phyloP scores from a whole-genome alignment of 768 basidiomycete species.

The Strobilomyces echinocephalus region DNA sequence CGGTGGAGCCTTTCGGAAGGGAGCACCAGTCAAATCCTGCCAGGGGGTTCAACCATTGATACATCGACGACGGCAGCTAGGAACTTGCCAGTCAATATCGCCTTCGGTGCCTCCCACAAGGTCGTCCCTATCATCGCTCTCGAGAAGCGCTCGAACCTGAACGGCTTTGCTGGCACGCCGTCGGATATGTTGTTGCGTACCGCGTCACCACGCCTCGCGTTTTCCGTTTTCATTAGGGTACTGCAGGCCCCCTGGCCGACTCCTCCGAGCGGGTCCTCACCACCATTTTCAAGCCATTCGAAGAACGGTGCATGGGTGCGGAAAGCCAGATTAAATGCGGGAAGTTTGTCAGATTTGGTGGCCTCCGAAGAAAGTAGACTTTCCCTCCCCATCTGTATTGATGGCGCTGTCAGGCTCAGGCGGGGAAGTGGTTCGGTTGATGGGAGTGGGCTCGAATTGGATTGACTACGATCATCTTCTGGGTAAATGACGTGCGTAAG shows the following conservation, averaged over 20 bases:
- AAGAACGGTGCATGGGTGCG: slow-evolving; percentile 52
- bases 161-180: slow-evolving; percentile 32
- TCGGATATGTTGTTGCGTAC: not conserved
- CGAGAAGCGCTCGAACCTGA: slow-evolving; percentile 64
- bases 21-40: slow-evolving; percentile 57
- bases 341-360: slow-evolving; percentile 13
- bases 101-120: slow-evolving; percentile 65
- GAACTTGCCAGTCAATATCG: slow-evolving; percentile 47
- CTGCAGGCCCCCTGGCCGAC: slow-evolving; percentile 19
- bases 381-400: not conserved
- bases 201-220: not conserved
- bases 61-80: not conserved
- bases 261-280: slow-evolving; percentile 27
- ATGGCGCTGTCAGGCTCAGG: not conserved
- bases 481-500: slow-evolving; percentile 19
- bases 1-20: slow-evolving; percentile 44
- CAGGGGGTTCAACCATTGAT: not conserved
- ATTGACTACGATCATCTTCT: slow-evolving; percentile 1
- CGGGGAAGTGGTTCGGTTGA: not conserved
- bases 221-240: not conserved
- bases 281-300: slow-evolving; percentile 67
- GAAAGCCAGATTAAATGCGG: slow-evolving; percentile 75
- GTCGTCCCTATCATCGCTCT: slow-evolving; percentile 71
- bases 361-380: not conserved
- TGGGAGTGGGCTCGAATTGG: not conserved